A percentile compares a stretch with the other conserved stretches of the same genome.
phyloP scores from a whole-genome alignment of 306 rosid species.

The Lupinus albus region DNA sequence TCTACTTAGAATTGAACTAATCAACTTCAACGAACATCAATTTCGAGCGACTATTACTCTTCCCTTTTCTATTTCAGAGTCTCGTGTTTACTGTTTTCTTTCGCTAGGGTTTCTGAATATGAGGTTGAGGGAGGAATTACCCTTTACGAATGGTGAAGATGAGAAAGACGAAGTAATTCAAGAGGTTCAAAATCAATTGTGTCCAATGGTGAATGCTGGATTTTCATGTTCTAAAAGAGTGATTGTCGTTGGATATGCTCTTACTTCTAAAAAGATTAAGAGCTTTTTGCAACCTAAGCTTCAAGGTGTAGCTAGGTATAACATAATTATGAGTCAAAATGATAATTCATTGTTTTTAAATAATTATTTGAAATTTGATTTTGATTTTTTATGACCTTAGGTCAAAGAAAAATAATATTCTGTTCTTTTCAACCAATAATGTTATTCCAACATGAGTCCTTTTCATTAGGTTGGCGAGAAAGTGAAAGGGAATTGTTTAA shows the following conservation, averaged over 20 bases:
- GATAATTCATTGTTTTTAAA: not conserved
- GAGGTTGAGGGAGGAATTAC: conserved; percentile 58
- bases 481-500: conserved; percentile 41
- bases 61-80: not conserved
- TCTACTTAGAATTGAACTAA: not conserved
- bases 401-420: not conserved
- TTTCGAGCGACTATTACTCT: not conserved
- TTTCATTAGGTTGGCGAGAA: conserved; percentile 55
- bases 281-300: conserved; percentile 92
- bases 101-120: conserved; percentile 39
- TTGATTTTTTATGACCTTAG: not conserved
- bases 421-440: conserved; percentile 24
- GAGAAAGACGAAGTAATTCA: conserved; percentile 33
- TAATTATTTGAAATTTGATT: not conserved
- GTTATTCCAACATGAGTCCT: conserved; percentile 44
- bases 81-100: not conserved
- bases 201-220: conserved; percentile 47
- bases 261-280: conserved; percentile 87
- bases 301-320: conserved; percentile 84
- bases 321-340: not conserved
- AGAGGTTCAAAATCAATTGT: conserved; percentile 45
- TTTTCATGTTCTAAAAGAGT: conserved; percentile 50
- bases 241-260: conserved; percentile 86
- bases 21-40: no score
- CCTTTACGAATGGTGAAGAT: conserved; percentile 36